phyloP scores from a whole-genome alignment of 73 alveolate species.

The Uronychia binucleata region DNA sequence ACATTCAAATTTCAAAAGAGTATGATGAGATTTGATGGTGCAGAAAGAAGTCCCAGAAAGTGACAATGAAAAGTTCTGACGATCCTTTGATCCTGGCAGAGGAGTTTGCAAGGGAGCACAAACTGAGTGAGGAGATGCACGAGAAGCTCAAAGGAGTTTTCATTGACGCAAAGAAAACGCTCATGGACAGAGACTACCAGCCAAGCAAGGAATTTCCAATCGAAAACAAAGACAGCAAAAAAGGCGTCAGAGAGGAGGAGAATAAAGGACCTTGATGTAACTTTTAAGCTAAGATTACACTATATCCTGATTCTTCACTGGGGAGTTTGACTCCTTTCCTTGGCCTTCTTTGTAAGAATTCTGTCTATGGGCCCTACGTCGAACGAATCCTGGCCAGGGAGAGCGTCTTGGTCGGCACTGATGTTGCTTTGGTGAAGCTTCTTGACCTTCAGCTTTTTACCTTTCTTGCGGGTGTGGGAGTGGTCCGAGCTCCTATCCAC shows the following conservation, averaged over 20 bases:
- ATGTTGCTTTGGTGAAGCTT: background rate
- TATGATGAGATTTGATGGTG: background rate
- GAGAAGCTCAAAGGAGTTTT: background rate
- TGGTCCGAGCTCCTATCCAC: background rate
- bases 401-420: background rate
- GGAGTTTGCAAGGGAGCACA: background rate
- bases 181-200: background rate
- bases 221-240: background rate
- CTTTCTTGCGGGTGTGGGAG: background rate
- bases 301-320: background rate
- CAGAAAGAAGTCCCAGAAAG: background rate
- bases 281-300: background rate
- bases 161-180: background rate
- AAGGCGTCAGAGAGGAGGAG: background rate
- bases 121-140: background rate
- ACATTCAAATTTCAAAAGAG: background rate
- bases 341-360: background rate
- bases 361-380: background rate
- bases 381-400: background rate
- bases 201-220: too few species aligned
- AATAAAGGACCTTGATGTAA: background rate
- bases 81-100: background rate
- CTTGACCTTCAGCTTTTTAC: background rate
- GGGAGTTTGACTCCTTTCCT: background rate
- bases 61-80: background rate